Evolutionary conservation across 148 eudicot genomes (phyloP), one percentile per base, ranked within the genome.

Genomic region (Suaeda aralocaspica): DNA sequence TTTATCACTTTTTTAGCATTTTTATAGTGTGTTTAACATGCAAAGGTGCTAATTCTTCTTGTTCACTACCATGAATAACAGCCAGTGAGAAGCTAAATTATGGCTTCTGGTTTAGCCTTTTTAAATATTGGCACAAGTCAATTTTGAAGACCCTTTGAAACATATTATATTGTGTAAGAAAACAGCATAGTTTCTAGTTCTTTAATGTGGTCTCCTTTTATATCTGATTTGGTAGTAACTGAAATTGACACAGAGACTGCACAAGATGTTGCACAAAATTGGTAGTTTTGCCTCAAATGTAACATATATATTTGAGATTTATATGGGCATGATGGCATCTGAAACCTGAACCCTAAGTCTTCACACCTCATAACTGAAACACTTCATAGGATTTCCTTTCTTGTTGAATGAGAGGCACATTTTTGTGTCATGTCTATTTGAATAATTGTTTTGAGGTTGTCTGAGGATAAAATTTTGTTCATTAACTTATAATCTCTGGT

Each of bases 221-320:
- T 19, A 70, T 48, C 49, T 25, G 75, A n/a, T 72, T 15, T 50
- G 4, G 59, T 16, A 63, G 16, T 58, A 62, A 59, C 19, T 18
- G n/a, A 30, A 30, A 49, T 44, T 21, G 51, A 22, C 14, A 31
- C n/a, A 44, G 39, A 44, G 26, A 9, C 15, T 18, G 6, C 11
- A 29, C 31, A 13, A 21, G 59, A 55, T 22, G 65, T 41, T 61
- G 16, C 10, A 21, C 46, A 61, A 36, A 36, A 61, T 30, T 36
- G 9, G 11, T 6, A 5, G 28, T 52, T 26, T 26, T 52, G 25
- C 4, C 26, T 52, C 13, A 2, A 21, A 0, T 46, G 16, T 46
- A 46, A 46, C 19, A 36, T 46, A 42, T 42, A 2, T 6, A 42
- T 6, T 50, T n/a, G 14, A 50, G 16, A 3, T n/a, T 18, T 5